Evolutionary conservation across 345 rosid species (phyloP).

Genomic region (Populus pruinosa): DNA sequence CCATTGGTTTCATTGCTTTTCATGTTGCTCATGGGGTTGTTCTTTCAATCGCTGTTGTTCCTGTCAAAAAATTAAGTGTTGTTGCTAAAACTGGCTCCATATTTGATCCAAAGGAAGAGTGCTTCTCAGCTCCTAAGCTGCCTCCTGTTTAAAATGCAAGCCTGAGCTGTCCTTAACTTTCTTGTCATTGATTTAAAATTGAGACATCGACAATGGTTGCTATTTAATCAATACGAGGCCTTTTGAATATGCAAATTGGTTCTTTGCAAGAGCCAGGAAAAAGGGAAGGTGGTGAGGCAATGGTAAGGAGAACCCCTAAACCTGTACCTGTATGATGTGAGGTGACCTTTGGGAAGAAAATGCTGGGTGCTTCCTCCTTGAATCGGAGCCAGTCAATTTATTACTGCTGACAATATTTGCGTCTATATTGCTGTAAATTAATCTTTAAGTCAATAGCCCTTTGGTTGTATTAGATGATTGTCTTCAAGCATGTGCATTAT

Average conservation of each 20-base stretch:
- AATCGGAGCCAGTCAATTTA: neutral
- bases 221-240: neutral
- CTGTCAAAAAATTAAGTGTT: neutral
- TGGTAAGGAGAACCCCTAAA: neutral
- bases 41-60: neutral
- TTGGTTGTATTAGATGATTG: neutral
- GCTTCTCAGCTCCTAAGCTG: neutral
- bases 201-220: neutral
- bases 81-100: neutral
- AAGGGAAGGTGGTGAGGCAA: neutral
- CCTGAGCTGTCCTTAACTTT: neutral
- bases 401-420: neutral
- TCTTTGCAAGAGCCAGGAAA: neutral
- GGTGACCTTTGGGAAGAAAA: neutral
- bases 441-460: neutral
- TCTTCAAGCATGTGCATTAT: neutral
- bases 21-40: constrained; percentile 28
- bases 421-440: neutral
- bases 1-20: constrained; percentile 32
- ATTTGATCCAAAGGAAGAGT: neutral
- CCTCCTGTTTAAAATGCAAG: neutral
- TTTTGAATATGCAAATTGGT: neutral
- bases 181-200: neutral
- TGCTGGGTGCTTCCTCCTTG: neutral
- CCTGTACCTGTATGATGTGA: neutral